phyloP scores from a whole-genome alignment of 208 protist species.

The Leishmania arabica region DNA sequence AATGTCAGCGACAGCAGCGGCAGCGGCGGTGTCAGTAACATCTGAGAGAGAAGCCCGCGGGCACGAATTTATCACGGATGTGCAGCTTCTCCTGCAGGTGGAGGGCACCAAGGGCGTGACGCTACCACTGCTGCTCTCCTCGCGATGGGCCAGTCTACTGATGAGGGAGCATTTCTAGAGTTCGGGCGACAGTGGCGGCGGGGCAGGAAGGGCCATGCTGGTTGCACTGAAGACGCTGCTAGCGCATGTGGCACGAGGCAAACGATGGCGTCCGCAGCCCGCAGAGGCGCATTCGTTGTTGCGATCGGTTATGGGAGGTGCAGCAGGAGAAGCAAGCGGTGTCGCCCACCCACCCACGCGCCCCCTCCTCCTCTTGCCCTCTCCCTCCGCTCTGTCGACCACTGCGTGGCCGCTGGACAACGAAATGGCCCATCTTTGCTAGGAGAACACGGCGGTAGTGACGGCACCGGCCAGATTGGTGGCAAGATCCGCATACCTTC shows the following conservation, averaged over 20 bases:
- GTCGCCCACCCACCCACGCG: background rate
- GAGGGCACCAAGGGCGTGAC: conserved; percentile 50
- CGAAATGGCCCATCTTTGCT: no score
- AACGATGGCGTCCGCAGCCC: background rate
- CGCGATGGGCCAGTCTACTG: conserved; percentile 67
- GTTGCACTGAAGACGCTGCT: background rate
- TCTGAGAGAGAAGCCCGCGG: background rate
- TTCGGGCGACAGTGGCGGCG: background rate
- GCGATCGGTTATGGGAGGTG: background rate
- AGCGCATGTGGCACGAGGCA: background rate
- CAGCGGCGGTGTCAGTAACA: background rate
- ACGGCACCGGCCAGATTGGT: background rate
- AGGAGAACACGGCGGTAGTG: background rate
- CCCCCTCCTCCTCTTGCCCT: background rate
- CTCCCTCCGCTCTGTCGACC: background rate
- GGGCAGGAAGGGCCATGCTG: background rate
- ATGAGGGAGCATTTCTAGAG: conserved; percentile 38
- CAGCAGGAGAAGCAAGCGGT: background rate
- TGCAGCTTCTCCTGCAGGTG: conserved; percentile 60
- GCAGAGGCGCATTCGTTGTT: background rate
- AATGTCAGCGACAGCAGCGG: background rate
- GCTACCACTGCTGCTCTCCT: conserved; percentile 64
- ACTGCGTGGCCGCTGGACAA: background rate
- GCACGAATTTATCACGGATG: conserved; percentile 25
- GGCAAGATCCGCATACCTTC: background rate